Evolutionary conservation across 768 basidiomycete species (phyloP).

Genomic region (Saitozyma podzolica): DNA sequence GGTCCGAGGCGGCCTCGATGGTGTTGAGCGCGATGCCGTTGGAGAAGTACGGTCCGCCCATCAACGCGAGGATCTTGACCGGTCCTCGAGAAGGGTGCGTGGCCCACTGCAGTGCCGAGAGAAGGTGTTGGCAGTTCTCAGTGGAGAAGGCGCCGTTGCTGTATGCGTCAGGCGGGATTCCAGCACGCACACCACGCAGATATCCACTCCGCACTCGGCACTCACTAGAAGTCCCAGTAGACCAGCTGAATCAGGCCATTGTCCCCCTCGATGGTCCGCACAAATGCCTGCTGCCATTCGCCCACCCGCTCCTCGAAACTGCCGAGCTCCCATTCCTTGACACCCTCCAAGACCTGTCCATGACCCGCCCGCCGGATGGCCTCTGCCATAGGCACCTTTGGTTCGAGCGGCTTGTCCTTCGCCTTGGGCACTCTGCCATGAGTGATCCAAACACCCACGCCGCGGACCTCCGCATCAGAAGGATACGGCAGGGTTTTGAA

Average conservation of each 20-base stretch:
- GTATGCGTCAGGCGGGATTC: conserved; percentile 5
- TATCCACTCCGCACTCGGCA: neutral
- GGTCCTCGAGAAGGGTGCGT: conserved; percentile 16
- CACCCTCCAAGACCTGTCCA: conserved; percentile 20
- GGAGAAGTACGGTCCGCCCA: conserved; percentile 46
- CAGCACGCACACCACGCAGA: neutral
- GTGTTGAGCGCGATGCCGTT: conserved; percentile 49
- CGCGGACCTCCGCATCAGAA: conserved; percentile 1
- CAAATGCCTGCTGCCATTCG: conserved; percentile 41
- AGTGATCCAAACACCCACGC: conserved; percentile 42
- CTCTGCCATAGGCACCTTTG: conserved; percentile 38
- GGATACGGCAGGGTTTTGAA: conserved; percentile 29
- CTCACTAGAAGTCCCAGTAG: conserved; percentile 49
- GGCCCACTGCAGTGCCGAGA: conserved; percentile 35
- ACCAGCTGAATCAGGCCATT: conserved; percentile 28
- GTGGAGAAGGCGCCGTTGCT: conserved; percentile 49
- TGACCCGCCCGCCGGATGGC: conserved; percentile 35
- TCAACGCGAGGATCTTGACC: conserved; percentile 34
- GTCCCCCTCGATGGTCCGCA: conserved; percentile 19
- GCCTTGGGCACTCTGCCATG: conserved; percentile 43
- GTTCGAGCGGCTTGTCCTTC: conserved; percentile 31
- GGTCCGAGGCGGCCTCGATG: conserved; percentile 35
- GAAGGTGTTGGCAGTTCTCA: conserved; percentile 34
- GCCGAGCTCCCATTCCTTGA: conserved; percentile 32
- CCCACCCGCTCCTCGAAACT: conserved; percentile 22